Evolutionary conservation across 768 basidiomycete genomes (phyloP), one percentile per base, ranked within the genome.

Genomic region (Tephrocybe rancida): DNA sequence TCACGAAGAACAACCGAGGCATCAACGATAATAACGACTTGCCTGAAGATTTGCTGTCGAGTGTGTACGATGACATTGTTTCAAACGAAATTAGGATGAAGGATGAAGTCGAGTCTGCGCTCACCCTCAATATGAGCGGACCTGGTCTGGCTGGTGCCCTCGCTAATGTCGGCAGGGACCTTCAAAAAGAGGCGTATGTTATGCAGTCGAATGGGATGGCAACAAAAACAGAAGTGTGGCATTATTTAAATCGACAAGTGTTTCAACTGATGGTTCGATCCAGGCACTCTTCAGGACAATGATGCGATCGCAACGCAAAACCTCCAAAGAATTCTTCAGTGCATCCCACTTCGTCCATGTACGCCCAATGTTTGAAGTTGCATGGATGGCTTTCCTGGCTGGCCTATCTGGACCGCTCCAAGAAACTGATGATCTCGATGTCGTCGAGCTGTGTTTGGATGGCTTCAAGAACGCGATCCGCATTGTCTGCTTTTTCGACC

Each of bases 281-380:
- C 50, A 95, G 92, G 92, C 94, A 0, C 77, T 98, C 51, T 94
- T 99, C 78, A 86, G 82, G 61, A 95, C 94, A 0, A 83, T 98
- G 79, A 90, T 94, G 79, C 86, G 90, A 27, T 84, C 92, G 24
- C 95, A 98, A 66, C 84, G 91, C n/a, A 91, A 89, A 61, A 85
- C 88, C 21, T 83, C 86, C 7, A 90, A 85, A 68, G 70, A 96
- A 57, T 99, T 94, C 74, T 97, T 95, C 74, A 93, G 92, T 57
- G 97, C 97, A 1, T 97, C 93, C 0, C 92, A 98, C 64, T 92
- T 95, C 57, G 85, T 98, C 52, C 97, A 99, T 67, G 96, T 98
- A 56, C 84, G 87, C 32, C 96, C 97, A 18, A 99, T 99, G 97
- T 97, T 99, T 62, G 96, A 98, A 70, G 95, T 98, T 6, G 95